Evolutionary conservation across 208 protist genomes (phyloP), one percentile per base, ranked within the genome.

Genomic region (Phytomonas sp.): DNA sequence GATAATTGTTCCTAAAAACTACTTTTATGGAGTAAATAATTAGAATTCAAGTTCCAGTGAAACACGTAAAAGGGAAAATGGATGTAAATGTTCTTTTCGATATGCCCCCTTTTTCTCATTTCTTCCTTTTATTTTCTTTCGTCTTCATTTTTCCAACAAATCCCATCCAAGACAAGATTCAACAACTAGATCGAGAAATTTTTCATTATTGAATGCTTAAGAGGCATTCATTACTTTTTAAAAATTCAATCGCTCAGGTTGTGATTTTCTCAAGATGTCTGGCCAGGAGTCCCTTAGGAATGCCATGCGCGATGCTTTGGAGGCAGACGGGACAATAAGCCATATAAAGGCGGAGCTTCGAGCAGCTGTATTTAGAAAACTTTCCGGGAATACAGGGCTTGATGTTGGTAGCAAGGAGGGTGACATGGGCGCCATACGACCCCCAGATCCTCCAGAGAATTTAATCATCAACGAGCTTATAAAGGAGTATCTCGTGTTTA

Each of bases 381-480:
- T 97, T 30, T 78, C 82, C 29, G 89, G 88, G 31, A 72, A 79
- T 20, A 79, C 77, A 4, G 17, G 70, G 32, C 46, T 30, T 20
- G 73, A 75, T 30, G 68, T 51, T 43, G 29, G 43, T n/a, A 62
- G 32, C 20, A 56, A 72, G 3, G 70, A 33, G 6, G 46, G 28
- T 23, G 32, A 66, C 20, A 23, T 17, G 13, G 32, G 32, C 31
- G 34, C 15, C 33, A 15, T 20, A 2, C 77, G 77, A 34, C 85
- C 90, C 3, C 76, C 88, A 0, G 71, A 85, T 40, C 93, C 94
- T 20, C 85, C 93, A 17, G 93, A 98, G 75, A 97, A 97, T 73
- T 71, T 97, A 66, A 79, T 98, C 23, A 80, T 98, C 65, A 97
- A 97, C 75, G 93, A 98, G 74, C 85, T 98, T n/a, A 96, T 98